Percentiles rank a stretch among this genome's conserved stretches.
These are phyloP conservation scores for Pseudomonodictys pantanalensis DNA, from an alignment of 495 filamentous ascomycete genomes.

Conservation along the genomic window DNA sequence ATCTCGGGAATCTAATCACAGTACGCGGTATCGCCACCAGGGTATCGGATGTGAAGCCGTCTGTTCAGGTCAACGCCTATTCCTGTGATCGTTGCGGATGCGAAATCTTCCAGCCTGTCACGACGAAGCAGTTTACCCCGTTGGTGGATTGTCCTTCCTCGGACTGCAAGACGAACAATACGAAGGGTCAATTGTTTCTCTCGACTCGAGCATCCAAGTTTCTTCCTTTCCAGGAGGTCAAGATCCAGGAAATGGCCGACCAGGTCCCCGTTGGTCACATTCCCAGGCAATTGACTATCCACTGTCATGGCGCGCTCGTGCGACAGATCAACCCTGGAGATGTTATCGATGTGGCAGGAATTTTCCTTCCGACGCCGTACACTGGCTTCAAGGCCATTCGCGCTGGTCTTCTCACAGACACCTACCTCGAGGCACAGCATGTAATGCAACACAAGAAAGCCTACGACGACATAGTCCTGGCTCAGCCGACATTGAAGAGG, in stretches of 20 bases:
- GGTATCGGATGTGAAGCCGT: constrained; percentile 95
- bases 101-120: constrained; percentile 96
- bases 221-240: constrained; percentile 95
- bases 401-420: constrained; percentile 91
- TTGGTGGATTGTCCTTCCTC: constrained; percentile 79
- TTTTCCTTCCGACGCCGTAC: constrained; percentile 96
- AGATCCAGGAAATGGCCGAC: constrained; percentile 97
- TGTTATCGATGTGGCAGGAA: constrained; percentile 85
- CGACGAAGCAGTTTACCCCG: constrained; percentile 83
- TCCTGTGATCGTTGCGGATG: constrained; percentile 94
- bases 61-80: constrained; percentile 95
- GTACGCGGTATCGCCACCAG: constrained; percentile 91
- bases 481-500: constrained; percentile 69
- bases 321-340: constrained; percentile 89
- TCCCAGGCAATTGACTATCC: constrained; percentile 80
- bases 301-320: constrained; percentile 83
- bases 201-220: constrained; percentile 96
- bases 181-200: constrained; percentile 87
- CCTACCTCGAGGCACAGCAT: constrained; percentile 92
- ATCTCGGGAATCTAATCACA: constrained; percentile 89
- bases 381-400: constrained; percentile 96
- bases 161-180: constrained; percentile 85
- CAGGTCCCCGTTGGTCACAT: constrained; percentile 98
- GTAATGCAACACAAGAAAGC: constrained; percentile 96
- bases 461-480: constrained; percentile 81